Evolutionary conservation across 2,329 filamentous ascomycete species (phyloP).

Genomic region (Fusarium fracticaudum): DNA sequence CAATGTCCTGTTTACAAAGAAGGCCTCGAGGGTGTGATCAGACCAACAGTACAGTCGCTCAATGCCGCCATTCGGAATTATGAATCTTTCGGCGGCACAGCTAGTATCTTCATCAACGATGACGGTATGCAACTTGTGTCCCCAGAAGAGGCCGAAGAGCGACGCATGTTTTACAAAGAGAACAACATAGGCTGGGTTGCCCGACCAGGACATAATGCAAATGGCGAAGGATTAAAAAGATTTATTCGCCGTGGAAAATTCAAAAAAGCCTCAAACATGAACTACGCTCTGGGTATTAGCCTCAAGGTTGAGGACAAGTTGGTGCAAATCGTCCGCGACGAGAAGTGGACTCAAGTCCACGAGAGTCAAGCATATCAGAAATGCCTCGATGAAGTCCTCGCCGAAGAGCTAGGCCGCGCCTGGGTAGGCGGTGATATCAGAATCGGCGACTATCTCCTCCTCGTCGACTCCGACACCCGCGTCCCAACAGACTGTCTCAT

Average conservation of each 20-base stretch:
- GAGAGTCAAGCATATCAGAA: background rate
- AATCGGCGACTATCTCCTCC: background rate
- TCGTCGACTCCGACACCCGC: slow-evolving; percentile 68
- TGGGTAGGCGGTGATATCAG: background rate
- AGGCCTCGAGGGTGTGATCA: slow-evolving; percentile 51
- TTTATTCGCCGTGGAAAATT: slow-evolving; percentile 68
- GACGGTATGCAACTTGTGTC: slow-evolving; percentile 72
- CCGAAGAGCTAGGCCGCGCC: background rate
- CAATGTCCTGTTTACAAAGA: slow-evolving; percentile 58
- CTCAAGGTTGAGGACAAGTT: slow-evolving; percentile 64
- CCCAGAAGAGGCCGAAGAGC: slow-evolving; percentile 55
- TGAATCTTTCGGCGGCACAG: slow-evolving; percentile 68
- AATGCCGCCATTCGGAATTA: slow-evolving; percentile 69
- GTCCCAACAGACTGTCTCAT: slow-evolving; percentile 71
- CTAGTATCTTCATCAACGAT: slow-evolving; percentile 74
- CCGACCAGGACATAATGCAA: slow-evolving; percentile 48
- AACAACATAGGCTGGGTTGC: slow-evolving; percentile 66
- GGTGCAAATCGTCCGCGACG: slow-evolving; percentile 1
- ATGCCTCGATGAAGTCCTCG: background rate
- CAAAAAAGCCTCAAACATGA: slow-evolving; percentile 75
- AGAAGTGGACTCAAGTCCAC: background rate
- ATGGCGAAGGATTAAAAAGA: slow-evolving; percentile 37
- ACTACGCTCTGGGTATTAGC: slow-evolving; percentile 66
- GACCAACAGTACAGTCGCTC: slow-evolving; percentile 63
- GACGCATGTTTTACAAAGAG: slow-evolving; percentile 65